Evolutionary conservation across 495 filamentous ascomycete genomes (phyloP).

Genomic region (Letharia lupina): DNA sequence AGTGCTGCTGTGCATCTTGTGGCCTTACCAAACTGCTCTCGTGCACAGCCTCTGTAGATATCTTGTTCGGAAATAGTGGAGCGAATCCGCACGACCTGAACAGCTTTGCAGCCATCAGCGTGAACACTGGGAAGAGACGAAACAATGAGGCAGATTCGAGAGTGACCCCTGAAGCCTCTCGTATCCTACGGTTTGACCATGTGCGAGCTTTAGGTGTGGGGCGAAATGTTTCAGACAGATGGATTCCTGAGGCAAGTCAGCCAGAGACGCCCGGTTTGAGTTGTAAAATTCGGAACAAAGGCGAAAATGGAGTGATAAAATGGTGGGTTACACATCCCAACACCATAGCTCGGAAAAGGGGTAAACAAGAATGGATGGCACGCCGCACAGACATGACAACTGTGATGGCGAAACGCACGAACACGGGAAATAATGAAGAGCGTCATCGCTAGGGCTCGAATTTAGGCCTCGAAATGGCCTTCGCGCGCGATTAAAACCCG

Average conservation of each 20-base stretch:
- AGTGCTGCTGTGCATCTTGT: neutral
- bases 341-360: neutral
- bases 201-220: neutral
- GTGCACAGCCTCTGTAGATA: neutral
- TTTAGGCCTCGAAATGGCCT: too few species aligned
- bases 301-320: neutral
- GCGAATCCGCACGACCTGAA: neutral
- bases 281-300: neutral
- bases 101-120: neutral
- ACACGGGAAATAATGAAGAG: neutral
- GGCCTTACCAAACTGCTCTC: neutral
- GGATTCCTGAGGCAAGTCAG: neutral
- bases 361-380: neutral
- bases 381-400: neutral
- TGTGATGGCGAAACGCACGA: neutral
- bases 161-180: neutral
- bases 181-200: neutral
- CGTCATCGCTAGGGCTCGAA: neutral
- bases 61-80: neutral
- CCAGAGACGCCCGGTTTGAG: neutral
- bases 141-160: neutral
- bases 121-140: neutral
- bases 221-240: neutral
- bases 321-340: too few species aligned
- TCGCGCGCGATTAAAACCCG: neutral